These are phyloP conservation scores for Prunus persica DNA, from an alignment of 306 rosid genomes.

Conservation along the genomic window DNA sequence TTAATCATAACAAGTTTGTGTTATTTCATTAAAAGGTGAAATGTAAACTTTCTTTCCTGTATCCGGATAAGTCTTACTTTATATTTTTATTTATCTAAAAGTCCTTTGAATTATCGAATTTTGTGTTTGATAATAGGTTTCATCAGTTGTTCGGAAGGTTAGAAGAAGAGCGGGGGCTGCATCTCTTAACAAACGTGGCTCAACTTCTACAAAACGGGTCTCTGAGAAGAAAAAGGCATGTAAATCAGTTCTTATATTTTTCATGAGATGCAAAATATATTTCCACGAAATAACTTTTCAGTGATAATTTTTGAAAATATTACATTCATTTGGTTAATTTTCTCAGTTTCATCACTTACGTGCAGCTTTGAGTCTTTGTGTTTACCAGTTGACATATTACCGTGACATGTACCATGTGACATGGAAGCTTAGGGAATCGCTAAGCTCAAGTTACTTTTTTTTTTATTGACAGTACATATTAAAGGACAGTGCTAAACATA, in stretches of 20 bases:
- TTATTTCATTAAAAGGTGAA: background rate
- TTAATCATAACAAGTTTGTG: background rate
- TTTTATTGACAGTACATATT: constrained; percentile 69
- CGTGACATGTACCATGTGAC: background rate
- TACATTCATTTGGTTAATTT: background rate
- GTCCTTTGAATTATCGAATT: background rate
- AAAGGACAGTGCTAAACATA: constrained; percentile 59
- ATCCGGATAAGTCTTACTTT: background rate
- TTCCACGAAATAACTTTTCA: background rate
- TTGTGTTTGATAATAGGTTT: constrained; percentile 53
- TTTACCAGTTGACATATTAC: background rate
- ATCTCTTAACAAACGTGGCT: constrained; percentile 52
- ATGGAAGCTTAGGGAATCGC: background rate
- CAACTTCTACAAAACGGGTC: constrained; percentile 50
- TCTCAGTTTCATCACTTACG: background rate
- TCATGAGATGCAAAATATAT: background rate
- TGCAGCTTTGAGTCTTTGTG: background rate
- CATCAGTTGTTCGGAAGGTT: constrained; percentile 54
- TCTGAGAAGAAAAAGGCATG: constrained; percentile 81
- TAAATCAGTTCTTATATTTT: background rate
- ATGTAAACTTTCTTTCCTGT: background rate
- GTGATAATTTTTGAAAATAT: background rate
- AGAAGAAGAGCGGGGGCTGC: constrained; percentile 66
- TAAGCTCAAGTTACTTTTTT: constrained; percentile 20
- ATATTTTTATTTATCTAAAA: background rate